Evolutionary conservation across 805 yeast species (phyloP).

Genomic region (Starmerella geochares): DNA sequence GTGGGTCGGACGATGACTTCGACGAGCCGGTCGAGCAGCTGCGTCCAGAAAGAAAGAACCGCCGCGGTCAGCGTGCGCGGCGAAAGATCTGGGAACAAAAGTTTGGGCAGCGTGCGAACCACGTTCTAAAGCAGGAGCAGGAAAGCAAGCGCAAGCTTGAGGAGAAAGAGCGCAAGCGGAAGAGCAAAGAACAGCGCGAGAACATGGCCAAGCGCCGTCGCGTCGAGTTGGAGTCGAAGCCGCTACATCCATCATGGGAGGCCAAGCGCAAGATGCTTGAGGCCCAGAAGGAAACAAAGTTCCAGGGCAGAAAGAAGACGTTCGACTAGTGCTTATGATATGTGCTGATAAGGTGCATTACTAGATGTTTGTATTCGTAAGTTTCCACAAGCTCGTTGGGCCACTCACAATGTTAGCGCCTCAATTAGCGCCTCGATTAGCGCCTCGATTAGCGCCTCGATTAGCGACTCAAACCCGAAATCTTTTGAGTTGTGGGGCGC

Average conservation of each 20-base stretch:
- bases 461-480: too few species aligned
- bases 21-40: conserved; percentile 22
- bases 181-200: conserved; percentile 12
- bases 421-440: too few species aligned
- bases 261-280: conserved; percentile 74
- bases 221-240: conserved; percentile 27
- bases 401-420: too few species aligned
- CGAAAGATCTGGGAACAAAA: conserved; percentile 93
- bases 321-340: conserved; percentile 41
- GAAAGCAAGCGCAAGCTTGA: conserved; percentile 43
- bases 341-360: too few species aligned
- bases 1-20: conserved; percentile 56
- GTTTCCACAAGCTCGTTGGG: too few species aligned
- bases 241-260: conserved; percentile 95
- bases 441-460: too few species aligned
- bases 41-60: conserved; percentile 51
- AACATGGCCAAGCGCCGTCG: conserved; percentile 26
- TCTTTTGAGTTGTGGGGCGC: too few species aligned
- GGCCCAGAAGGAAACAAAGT: conserved; percentile 49
- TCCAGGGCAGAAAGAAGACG: conserved; percentile 73
- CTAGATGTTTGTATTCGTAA: too few species aligned
- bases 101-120: conserved; percentile 75
- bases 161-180: conserved; percentile 21
- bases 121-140: conserved; percentile 57
- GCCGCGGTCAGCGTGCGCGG: conserved; percentile 96